Evolutionary conservation across 805 yeast genomes (phyloP).

Genomic region (Schwanniomyces yamadae): DNA sequence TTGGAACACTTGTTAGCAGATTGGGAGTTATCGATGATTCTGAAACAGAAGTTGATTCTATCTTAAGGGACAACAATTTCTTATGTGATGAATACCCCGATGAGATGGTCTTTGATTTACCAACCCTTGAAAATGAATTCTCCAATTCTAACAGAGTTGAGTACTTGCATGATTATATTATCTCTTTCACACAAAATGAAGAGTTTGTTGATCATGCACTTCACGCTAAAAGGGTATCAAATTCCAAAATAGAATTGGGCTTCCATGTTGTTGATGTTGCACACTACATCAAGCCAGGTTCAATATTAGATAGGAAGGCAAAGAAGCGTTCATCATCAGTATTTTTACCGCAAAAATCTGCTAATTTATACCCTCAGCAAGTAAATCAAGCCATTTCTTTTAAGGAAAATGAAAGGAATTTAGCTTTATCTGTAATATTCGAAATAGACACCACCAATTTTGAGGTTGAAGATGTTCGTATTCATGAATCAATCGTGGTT

Average conservation of each 20-base stretch:
- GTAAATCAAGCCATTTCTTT: constrained; percentile 63
- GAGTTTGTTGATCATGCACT: constrained; percentile 72
- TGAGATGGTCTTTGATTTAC: constrained; percentile 35
- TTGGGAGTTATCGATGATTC: constrained; percentile 79
- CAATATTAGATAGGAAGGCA: constrained; percentile 81
- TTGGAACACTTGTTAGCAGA: constrained; percentile 87
- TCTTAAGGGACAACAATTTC: constrained; percentile 83
- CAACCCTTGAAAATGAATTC: constrained; percentile 38
- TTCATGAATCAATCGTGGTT: constrained; percentile 67
- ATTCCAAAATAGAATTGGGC: constrained; percentile 72
- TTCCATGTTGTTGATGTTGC: constrained; percentile 84
- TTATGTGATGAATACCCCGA: constrained; percentile 78
- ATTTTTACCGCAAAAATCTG: constrained; percentile 73
- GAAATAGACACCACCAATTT: constrained; percentile 71
- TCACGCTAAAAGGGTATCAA: constrained; percentile 65
- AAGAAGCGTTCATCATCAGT: constrained; percentile 90
- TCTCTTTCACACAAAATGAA: constrained; percentile 61
- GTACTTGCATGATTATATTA: constrained; percentile 58
- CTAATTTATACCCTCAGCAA: constrained; percentile 65
- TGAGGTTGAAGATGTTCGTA: constrained; percentile 72
- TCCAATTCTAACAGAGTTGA: constrained; percentile 44
- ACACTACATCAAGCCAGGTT: constrained; percentile 66
- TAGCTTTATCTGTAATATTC: constrained; percentile 76
- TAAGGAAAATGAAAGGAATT: constrained; percentile 54
- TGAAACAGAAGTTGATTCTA: constrained; percentile 80